A percentile compares a stretch with the other conserved stretches of the same genome.
Evolutionary conservation across 1,284 basidiomycete genomes (phyloP).

Genomic region (Pholiota adiposa): DNA sequence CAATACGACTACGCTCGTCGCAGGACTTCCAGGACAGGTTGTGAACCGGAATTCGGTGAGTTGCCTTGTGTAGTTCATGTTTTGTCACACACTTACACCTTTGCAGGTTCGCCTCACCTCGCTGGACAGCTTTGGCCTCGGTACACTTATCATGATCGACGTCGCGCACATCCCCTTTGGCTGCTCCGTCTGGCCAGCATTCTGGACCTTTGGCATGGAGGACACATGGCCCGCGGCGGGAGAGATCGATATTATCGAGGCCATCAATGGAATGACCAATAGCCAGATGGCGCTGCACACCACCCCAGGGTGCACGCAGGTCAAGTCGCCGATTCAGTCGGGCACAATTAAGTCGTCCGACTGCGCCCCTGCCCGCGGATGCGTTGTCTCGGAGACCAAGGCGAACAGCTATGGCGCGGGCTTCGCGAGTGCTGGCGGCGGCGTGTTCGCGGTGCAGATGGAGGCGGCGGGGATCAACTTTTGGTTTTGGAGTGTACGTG

Average conservation of each 20-base stretch:
- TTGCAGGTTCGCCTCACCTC: conserved; percentile 61
- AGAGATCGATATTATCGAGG: conserved; percentile 65
- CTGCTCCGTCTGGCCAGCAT: conserved; percentile 67
- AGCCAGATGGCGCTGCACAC: conserved; percentile 72
- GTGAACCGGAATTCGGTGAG: conserved; percentile 59
- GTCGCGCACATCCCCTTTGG: conserved; percentile 63
- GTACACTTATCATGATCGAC: conserved; percentile 61
- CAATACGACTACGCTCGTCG: conserved; percentile 50
- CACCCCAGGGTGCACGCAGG: conserved; percentile 42
- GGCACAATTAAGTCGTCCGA: conserved; percentile 42
- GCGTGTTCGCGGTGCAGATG: conserved; percentile 75
- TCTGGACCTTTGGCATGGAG: conserved; percentile 55
- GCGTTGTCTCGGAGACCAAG: conserved; percentile 62
- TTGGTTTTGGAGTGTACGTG: conserved; percentile 79
- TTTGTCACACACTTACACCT: not conserved
- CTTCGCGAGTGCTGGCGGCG: conserved; percentile 71
- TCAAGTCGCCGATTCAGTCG: conserved; percentile 29
- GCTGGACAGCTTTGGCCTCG: conserved; percentile 52
- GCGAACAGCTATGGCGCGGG: conserved; percentile 60
- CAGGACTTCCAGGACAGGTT: conserved; percentile 38
- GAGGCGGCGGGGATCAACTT: conserved; percentile 56
- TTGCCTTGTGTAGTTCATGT: not conserved
- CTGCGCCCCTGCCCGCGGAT: conserved; percentile 61
- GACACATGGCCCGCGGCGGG: conserved; percentile 58
- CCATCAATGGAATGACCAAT: conserved; percentile 47